A percentile compares a stretch with the other conserved stretches of the same genome.
phyloP scores from a whole-genome alignment of 2,329 filamentous ascomycete species.

The Colletotrichum costaricense region DNA sequence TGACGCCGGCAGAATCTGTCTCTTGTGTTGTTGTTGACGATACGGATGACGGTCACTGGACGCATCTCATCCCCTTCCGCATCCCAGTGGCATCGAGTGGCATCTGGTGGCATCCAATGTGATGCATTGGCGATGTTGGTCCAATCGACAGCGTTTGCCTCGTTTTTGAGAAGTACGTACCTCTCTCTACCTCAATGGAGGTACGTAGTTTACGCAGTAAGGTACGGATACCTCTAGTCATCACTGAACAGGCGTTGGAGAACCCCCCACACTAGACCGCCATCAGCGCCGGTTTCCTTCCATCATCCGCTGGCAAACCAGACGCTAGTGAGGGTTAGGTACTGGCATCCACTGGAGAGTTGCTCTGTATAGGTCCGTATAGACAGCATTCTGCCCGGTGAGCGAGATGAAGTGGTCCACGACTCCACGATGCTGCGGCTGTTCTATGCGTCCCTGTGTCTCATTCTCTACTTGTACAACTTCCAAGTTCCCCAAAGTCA shows the following conservation, averaged over 20 bases:
- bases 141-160: slow-evolving; percentile 11
- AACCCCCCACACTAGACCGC: neutral
- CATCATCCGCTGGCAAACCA: neutral
- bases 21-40: neutral
- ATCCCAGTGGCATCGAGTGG: neutral
- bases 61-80: neutral
- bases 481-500: neutral
- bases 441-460: neutral
- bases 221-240: neutral
- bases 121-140: neutral
- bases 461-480: neutral
- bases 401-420: neutral
- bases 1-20: neutral
- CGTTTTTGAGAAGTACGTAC: slow-evolving; percentile 2
- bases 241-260: neutral
- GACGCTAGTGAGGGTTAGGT: neutral
- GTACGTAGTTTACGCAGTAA: too few species aligned
- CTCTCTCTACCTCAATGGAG: neutral
- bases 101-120: neutral
- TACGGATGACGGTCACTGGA: neutral
- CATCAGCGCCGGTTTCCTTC: neutral
- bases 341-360: neutral
- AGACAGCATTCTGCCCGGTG: neutral
- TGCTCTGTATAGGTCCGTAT: too few species aligned
- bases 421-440: neutral